Evolutionary conservation across 2,329 filamentous ascomycete species (phyloP), one percentile per base, ranked within the genome.

Genomic region (Aspergillus glaucus): DNA sequence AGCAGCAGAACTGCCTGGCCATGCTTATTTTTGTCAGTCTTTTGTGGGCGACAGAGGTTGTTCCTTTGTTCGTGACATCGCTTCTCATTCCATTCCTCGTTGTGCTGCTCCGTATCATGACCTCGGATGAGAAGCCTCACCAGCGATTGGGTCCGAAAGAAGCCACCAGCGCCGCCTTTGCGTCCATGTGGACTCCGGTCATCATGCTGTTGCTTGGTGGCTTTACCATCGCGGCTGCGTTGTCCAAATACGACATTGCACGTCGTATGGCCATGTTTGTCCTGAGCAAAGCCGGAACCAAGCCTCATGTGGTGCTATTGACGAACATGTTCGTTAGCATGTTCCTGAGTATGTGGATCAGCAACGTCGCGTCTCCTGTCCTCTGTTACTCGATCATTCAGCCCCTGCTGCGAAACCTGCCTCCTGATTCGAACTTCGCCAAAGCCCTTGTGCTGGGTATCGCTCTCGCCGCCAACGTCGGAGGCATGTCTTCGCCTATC

Each of bases 281-380:
- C 24, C 79, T 98, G 30, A 95, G 90, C 75, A 97, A 95, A 74
- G 93, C 93, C 7, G 93, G 93, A 6, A 96, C 93, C 3, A 86
- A 85, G 60, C 93, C 93, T 8, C 79, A 85, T 48, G 92, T 88
- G 2, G 93, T 98, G 3, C 78, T 98, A 4, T 72, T 98, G n/a
- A 93, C 92, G 47, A 96, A 92, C 72, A 98, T 98, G 93, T 91
- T 96, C 60, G 93, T 98, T 39, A 91, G 92, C 48, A 94, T 93
- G 63, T 94, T 98, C 67, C 86, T 94, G 7, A 96, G 90, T 60
- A 98, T 98, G 93, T 89, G 95, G 78, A 97, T 98, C 63, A 95
- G 90, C 72, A 98, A 98, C 59, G 94, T 98, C 24, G 93, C 93
- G 1, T 92, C 94, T 1, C 93, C 93, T 0, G 93, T 98, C 8